phyloP scores from a whole-genome alignment of 2,329 filamentous ascomycete genomes.

The Scedosporium minutisporum region DNA sequence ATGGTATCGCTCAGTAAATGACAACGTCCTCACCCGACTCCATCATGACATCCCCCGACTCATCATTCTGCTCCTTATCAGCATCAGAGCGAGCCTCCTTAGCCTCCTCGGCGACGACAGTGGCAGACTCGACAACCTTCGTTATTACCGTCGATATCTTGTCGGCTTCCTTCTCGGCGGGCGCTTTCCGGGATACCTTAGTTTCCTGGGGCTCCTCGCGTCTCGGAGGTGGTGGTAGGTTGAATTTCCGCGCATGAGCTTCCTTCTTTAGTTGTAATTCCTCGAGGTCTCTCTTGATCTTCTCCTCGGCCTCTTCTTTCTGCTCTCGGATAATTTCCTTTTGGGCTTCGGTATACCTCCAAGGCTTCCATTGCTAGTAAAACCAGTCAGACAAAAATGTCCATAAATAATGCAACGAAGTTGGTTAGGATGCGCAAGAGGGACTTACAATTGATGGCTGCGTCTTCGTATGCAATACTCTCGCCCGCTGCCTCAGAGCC shows the following conservation, averaged over 20 bases:
- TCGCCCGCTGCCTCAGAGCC: constrained; percentile 61
- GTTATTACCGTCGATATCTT: background rate
- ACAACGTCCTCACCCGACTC: constrained; percentile 85
- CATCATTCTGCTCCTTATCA: constrained; percentile 49
- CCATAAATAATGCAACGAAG: background rate
- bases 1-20: constrained; percentile 55
- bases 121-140: constrained; percentile 4
- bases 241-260: constrained; percentile 22
- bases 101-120: constrained; percentile 10
- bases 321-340: constrained; percentile 63
- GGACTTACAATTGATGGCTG: constrained; percentile 63
- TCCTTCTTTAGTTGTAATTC: constrained; percentile 47
- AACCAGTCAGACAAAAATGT: background rate
- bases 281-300: constrained; percentile 53
- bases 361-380: constrained; percentile 73
- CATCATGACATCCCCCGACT: constrained; percentile 67
- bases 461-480: constrained; percentile 61
- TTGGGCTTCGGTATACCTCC: constrained; percentile 61
- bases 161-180: constrained; percentile 1
- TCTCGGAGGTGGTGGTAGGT: constrained; percentile 5
- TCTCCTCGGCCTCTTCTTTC: constrained; percentile 52
- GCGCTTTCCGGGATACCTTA: background rate
- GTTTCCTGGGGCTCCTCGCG: background rate
- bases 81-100: background rate
- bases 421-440: constrained; percentile 1